Evolutionary conservation across 2,329 filamentous ascomycete genomes (phyloP), one percentile per base, ranked within the genome.

Genomic region (Cercospora zeina): DNA sequence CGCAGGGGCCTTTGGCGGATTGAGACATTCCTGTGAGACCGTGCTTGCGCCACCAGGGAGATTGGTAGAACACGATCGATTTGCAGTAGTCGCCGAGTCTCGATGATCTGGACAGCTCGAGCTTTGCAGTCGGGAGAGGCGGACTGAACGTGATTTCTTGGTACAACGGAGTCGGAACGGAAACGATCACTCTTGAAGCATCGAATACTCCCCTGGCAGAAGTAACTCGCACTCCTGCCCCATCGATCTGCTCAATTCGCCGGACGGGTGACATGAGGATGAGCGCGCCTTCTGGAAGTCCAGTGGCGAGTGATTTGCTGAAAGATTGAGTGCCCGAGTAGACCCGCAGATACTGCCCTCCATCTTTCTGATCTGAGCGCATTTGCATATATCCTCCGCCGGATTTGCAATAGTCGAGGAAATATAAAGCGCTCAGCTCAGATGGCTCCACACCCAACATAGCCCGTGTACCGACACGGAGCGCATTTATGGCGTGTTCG

Each of bases 381-480:
- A 86, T 82, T 49, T 78, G 74, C 61, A 82, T 62, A 2, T 86
- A 72, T 0, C 85, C 84, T 4, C 79, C 79, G 2, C 81, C 81
- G 10, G 77, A 78, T 65, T 79, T 81, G 75, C 80, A 82, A 72
- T 86, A 85, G 67, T 83, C 77, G 21, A 87, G 74, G 66, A 86
- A 84, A 68, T 75, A 85, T 1, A 83, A 69, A 0, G 83, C 82
- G 6, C 78, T 81, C 4, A 84, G 68, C 11, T 85, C 81, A 1
- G 59, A 62, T 0, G 82, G 77, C 34, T 84, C 80, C 1, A 78
- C 71, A 1, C 83, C 83, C 1, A 84, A 71, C 78, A 83, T 81
- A 1, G 78, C 82, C 0, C 80, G 75, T 0, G 78, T 79, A 76
- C 81, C 83, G 3, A 83, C 67, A 2, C 68, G 76, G 1, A 77